These are phyloP conservation scores for Apophysomyces ossiformis DNA, from an alignment of 371 early-diverging fungal species.

Conservation along the genomic window DNA sequence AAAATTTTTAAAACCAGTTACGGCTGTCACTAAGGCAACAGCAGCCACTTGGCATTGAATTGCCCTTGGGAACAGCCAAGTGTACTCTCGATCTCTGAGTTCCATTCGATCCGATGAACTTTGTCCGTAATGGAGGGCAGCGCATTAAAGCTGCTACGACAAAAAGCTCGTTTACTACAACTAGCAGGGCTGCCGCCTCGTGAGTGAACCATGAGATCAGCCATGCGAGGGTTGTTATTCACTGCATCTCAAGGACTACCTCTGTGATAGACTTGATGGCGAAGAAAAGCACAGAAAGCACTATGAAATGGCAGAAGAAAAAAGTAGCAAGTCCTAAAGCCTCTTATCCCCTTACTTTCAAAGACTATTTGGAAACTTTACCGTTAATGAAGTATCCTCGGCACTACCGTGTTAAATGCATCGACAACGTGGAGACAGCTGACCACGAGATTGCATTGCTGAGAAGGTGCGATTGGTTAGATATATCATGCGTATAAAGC, in stretches of 20 bases:
- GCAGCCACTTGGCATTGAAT: not conserved
- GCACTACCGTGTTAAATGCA: conserved; percentile 28
- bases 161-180: not conserved
- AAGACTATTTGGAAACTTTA: conserved; percentile 11
- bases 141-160: not conserved
- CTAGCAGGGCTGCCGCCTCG: not conserved
- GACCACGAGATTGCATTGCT: conserved; percentile 12
- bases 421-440: conserved; percentile 11
- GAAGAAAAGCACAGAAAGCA: not conserved
- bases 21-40: too few species aligned
- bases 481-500: not conserved
- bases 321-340: not conserved
- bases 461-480: not conserved
- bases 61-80: not conserved
- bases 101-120: not conserved
- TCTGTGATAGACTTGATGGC: not conserved
- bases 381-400: conserved; percentile 25
- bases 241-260: not conserved
- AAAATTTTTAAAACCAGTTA: too few species aligned
- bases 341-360: conserved; percentile 12
- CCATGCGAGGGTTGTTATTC: not conserved
- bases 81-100: not conserved
- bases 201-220: not conserved
- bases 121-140: conserved; percentile 7
- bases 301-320: not conserved